Evolutionary conservation across 495 filamentous ascomycete species (phyloP), one percentile per base, ranked within the genome.

Genomic region (Hyphodiscus hymeniophilus): DNA sequence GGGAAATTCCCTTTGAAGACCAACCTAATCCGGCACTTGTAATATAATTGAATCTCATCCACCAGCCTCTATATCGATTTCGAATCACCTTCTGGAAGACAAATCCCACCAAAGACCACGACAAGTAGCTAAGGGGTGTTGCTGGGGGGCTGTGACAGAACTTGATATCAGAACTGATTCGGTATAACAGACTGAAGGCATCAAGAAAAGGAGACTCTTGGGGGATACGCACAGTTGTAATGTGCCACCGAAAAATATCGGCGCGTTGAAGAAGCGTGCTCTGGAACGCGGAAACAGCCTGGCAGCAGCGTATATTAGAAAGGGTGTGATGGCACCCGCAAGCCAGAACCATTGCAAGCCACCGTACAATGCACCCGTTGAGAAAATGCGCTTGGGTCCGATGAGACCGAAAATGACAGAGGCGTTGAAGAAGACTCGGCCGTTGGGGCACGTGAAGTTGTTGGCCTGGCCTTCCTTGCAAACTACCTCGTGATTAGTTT

Each of bases 351-450:
- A 66, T 6, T 84, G 71, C 16, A 87, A 68, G 6, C 71, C 69
- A 0, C 76, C 73, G 62, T 87, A 87, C 41, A 83, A 79, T 46
- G 80, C 72, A 3, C 80, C 80, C 0, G 79, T 75, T n/a, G 78
- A 79, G 62, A 84, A 87, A 48, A 83, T 76, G 40, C 79, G 76
- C 0, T 67, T 71, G 0, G 82, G 82, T 3, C 82, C 81, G 46
- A 85, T 71, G 18, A 80, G 74, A 28, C 82, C 82, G 80, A 81
- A 87, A 22, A 85, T 82, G 1, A 85, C 70, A 11, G 80, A 84
- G 0, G 77, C 72, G 59, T 45, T 20, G 55, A 82, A 87, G 55
- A 84, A 85, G 15, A 82, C 79, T 7, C 69, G 68, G 2, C 80
- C 80, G 43, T 80, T 78, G 0, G 83, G 83, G 54, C 83, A 87